These are phyloP conservation scores for Paramyrothecium roridum DNA, from an alignment of 2,329 filamentous ascomycete species.

Conservation along the genomic window DNA sequence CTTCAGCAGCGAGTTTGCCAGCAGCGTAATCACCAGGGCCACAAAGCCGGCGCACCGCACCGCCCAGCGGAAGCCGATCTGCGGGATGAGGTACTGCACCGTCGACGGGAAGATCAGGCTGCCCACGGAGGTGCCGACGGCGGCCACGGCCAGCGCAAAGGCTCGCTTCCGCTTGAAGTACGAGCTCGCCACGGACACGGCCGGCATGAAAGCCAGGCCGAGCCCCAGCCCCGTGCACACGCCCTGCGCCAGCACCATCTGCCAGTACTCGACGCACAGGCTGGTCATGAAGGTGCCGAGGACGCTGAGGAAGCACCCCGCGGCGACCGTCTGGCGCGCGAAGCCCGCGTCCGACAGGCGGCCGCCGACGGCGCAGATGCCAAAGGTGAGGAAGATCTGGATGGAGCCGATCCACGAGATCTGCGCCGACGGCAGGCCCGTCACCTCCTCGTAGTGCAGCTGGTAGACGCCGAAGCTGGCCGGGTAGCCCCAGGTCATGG, in stretches of 20 bases:
- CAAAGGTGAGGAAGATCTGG: slow-evolving; percentile 48
- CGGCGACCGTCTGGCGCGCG: slow-evolving; percentile 34
- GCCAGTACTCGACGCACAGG: slow-evolving; percentile 43
- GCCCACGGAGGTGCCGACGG: slow-evolving; percentile 55
- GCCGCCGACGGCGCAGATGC: slow-evolving; percentile 44
- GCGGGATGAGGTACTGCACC: slow-evolving; percentile 54
- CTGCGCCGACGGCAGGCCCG: slow-evolving; percentile 30
- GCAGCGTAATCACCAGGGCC: slow-evolving; percentile 40
- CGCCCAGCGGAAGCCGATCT: slow-evolving; percentile 61
- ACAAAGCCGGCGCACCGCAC: slow-evolving; percentile 65
- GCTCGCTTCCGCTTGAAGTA: slow-evolving; percentile 57
- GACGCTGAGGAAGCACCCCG: slow-evolving; percentile 38
- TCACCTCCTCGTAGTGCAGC: slow-evolving; percentile 39
- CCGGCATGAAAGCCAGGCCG: slow-evolving; percentile 56
- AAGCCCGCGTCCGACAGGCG: slow-evolving; percentile 49
- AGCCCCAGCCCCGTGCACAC: slow-evolving; percentile 49
- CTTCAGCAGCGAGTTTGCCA: slow-evolving; percentile 35
- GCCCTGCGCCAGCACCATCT: slow-evolving; percentile 53
- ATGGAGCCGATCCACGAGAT: slow-evolving; percentile 46
- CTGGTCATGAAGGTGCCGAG: slow-evolving; percentile 47
- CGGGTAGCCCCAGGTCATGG: slow-evolving; percentile 48
- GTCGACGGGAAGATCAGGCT: slow-evolving; percentile 54
- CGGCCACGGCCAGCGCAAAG: slow-evolving; percentile 58
- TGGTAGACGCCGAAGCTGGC: slow-evolving; percentile 53
- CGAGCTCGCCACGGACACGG: slow-evolving; percentile 57